Conservation (phyloP, 1,284 basidiomycete genomes). For the Cutaneotrichosporon arboriforme region DNA sequence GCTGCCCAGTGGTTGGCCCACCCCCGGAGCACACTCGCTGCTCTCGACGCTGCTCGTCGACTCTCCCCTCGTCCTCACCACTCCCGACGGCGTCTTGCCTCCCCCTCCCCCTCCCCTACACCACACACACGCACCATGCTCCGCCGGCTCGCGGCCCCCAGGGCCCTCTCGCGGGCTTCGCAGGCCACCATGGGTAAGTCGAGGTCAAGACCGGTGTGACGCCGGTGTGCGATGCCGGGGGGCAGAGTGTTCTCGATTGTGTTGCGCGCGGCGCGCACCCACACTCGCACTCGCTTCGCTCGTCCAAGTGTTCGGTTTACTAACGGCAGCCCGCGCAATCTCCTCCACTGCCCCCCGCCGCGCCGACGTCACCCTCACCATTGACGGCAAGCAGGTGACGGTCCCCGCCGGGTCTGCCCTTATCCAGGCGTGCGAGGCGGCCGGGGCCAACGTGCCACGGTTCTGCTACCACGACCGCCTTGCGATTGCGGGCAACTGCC, state of each 20-base stretch:
- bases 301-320: not conserved
- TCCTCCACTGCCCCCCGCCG: conserved; percentile 49
- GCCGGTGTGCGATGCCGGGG: not conserved
- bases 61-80: no score
- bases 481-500: conserved; percentile 91
- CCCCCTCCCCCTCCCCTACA: not conserved
- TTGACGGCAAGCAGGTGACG: conserved; percentile 89
- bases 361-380: conserved; percentile 80
- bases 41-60: no score
- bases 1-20: no score
- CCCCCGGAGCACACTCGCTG: no score
- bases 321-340: conserved; percentile 33
- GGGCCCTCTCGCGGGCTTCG: conserved; percentile 23
- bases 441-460: conserved; percentile 33
- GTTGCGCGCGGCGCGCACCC: no score
- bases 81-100: no score
- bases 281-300: not conserved
- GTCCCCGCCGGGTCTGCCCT: conserved; percentile 88
- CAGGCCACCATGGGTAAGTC: conserved; percentile 4
- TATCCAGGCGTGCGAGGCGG: conserved; percentile 78
- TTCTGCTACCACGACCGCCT: conserved; percentile 54
- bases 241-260: not conserved
- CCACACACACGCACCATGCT: conserved; percentile 16
- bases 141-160: conserved; percentile 26
- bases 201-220: not conserved